A percentile compares a stretch with the other conserved stretches of the same genome.
These are phyloP conservation scores for Geotrichum reessii DNA, from an alignment of 1,139 yeast genomes.

Conservation along the genomic window DNA sequence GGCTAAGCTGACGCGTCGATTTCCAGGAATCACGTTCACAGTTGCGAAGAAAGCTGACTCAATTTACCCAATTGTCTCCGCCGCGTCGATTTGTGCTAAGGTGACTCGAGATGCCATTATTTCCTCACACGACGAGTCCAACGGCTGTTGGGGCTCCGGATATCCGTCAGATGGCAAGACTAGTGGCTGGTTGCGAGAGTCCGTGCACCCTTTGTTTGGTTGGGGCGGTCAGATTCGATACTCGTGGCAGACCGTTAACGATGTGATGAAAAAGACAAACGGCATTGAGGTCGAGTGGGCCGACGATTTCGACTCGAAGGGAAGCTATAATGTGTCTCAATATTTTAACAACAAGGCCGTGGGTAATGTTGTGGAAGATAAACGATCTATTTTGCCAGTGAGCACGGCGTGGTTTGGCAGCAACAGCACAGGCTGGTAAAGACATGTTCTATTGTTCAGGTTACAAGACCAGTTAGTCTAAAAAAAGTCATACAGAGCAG, in stretches of 20 bases:
- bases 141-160: slow-evolving; percentile 68
- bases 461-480: background rate
- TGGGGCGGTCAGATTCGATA: slow-evolving; percentile 79
- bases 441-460: background rate
- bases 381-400: background rate
- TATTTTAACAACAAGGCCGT: background rate
- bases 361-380: background rate
- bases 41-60: slow-evolving; percentile 97
- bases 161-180: slow-evolving; percentile 93
- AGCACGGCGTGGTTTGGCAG: slow-evolving; percentile 11
- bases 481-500: background rate
- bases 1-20: slow-evolving; percentile 58
- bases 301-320: slow-evolving; percentile 37
- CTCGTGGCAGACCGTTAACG: slow-evolving; percentile 92
- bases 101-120: slow-evolving; percentile 83
- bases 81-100: slow-evolving; percentile 96
- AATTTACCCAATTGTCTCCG: slow-evolving; percentile 85
- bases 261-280: slow-evolving; percentile 50
- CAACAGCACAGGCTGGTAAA: slow-evolving; percentile 2
- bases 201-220: slow-evolving; percentile 73
- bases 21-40: slow-evolving; percentile 66
- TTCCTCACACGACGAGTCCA: slow-evolving; percentile 35
- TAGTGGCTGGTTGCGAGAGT: slow-evolving; percentile 56
- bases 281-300: slow-evolving; percentile 55
- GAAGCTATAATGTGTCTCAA: background rate